phyloP scores from a whole-genome alignment of 2,329 filamentous ascomycete species.

The Stemphylium vesicarium region DNA sequence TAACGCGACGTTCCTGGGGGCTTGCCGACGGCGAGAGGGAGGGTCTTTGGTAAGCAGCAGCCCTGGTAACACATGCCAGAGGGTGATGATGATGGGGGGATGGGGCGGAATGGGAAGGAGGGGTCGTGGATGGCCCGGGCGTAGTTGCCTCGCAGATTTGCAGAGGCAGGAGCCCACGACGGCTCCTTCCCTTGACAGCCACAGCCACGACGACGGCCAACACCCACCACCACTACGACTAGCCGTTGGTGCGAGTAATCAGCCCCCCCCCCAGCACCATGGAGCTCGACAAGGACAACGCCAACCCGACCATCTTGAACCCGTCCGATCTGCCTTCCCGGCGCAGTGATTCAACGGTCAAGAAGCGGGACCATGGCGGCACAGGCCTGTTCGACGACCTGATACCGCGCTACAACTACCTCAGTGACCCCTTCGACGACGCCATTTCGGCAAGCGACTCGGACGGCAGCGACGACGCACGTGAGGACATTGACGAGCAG shows the following conservation, averaged over 20 bases:
- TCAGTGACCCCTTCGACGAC: constrained; percentile 57
- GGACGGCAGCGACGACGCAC: constrained; percentile 63
- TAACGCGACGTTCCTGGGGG: background rate
- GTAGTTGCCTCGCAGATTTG: constrained; percentile 6
- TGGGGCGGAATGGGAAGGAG: background rate
- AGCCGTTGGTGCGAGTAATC: background rate
- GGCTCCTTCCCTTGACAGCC: constrained; percentile 12
- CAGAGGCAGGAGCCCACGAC: constrained; percentile 18
- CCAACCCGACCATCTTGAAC: constrained; percentile 92
- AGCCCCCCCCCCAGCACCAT: constrained; percentile 32
- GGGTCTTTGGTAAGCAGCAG: background rate
- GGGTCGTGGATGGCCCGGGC: constrained; percentile 4
- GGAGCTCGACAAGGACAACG: constrained; percentile 67
- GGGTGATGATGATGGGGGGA: background rate
- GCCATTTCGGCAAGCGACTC: constrained; percentile 47
- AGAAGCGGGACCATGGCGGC: constrained; percentile 55
- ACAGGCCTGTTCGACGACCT: constrained; percentile 63
- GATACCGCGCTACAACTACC: constrained; percentile 57
- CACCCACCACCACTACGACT: background rate
- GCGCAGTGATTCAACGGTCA: constrained; percentile 54
- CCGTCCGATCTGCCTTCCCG: constrained; percentile 87
- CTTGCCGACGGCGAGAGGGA: constrained; percentile 14
- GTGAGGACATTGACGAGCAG: constrained; percentile 92
- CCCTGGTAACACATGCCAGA: constrained; percentile 8
- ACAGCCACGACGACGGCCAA: constrained; percentile 1